Conservation (phyloP, 2,329 filamentous ascomycete genomes). For the Ciborinia camelliae region DNA sequence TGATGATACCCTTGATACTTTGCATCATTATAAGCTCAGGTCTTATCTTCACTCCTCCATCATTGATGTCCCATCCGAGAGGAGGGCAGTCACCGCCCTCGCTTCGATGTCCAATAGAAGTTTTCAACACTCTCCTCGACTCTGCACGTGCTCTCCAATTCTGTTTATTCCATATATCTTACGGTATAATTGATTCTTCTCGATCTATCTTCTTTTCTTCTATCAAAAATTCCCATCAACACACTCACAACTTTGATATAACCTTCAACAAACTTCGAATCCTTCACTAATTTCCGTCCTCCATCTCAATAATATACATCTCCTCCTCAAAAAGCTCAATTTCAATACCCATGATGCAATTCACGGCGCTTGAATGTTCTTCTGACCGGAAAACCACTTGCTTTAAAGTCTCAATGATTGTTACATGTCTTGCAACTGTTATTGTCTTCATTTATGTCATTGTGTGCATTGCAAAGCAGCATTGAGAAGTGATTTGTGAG, state of each 20-base stretch:
- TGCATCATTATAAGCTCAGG: too few species aligned
- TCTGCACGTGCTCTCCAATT: neutral
- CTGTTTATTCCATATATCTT: neutral
- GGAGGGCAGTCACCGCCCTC: too few species aligned
- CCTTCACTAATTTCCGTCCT: neutral
- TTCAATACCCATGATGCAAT: neutral
- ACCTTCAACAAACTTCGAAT: neutral
- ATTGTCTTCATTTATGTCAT: neutral
- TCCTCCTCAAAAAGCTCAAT: neutral
- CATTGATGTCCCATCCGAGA: too few species aligned
- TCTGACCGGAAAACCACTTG: neutral
- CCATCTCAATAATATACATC: too few species aligned
- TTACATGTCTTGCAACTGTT: neutral
- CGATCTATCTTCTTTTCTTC: neutral
- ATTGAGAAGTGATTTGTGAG: neutral
- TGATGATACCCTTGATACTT: too few species aligned
- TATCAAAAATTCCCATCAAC: neutral
- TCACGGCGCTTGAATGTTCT: neutral
- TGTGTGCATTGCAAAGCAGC: neutral
- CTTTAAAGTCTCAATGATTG: neutral
- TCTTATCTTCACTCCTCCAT: too few species aligned
- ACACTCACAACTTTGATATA: too few species aligned
- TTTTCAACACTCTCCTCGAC: neutral
- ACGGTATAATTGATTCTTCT: neutral
- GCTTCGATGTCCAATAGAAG: neutral